These are phyloP conservation scores for Kodamaea lidongshanica DNA, from an alignment of 805 yeast species.

Conservation along the genomic window DNA sequence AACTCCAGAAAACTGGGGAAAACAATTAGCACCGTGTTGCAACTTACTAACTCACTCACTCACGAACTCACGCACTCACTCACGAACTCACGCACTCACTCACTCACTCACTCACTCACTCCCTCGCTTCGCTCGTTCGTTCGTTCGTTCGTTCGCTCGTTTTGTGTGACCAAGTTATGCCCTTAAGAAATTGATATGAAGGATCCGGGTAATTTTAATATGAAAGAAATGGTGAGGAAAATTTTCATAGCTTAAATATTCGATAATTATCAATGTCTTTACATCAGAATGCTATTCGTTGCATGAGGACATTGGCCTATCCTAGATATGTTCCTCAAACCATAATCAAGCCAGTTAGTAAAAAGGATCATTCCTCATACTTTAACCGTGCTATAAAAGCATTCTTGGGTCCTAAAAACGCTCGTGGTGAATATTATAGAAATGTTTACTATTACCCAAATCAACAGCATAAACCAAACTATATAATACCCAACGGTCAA, in stretches of 20 bases:
- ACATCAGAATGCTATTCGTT: slow-evolving; percentile 16
- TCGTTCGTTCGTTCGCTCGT: too few species aligned
- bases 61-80: too few species aligned
- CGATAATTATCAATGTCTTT: slow-evolving; percentile 3
- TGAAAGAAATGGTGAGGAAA: neutral
- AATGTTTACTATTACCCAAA: slow-evolving; percentile 72
- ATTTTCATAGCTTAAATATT: slow-evolving; percentile 1
- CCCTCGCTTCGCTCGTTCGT: too few species aligned
- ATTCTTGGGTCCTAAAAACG: slow-evolving; percentile 79
- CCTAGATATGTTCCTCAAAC: slow-evolving; percentile 29
- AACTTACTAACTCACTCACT: too few species aligned
- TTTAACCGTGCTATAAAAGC: slow-evolving; percentile 59
- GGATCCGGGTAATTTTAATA: slow-evolving; percentile 1
- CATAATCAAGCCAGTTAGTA: slow-evolving; percentile 25
- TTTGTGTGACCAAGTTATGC: too few species aligned
- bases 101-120: too few species aligned
- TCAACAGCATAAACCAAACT: slow-evolving; percentile 64
- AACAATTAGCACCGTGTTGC: too few species aligned
- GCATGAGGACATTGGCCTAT: slow-evolving; percentile 28
- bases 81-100: too few species aligned
- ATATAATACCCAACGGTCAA: slow-evolving; percentile 53
- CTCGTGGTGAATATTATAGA: slow-evolving; percentile 71
- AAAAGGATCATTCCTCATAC: slow-evolving; percentile 43
- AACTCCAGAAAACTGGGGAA: too few species aligned
- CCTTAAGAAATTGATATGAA: too few species aligned